These are phyloP conservation scores for Colletotrichum viniferum DNA, from an alignment of 2,329 filamentous ascomycete species.

Conservation along the genomic window DNA sequence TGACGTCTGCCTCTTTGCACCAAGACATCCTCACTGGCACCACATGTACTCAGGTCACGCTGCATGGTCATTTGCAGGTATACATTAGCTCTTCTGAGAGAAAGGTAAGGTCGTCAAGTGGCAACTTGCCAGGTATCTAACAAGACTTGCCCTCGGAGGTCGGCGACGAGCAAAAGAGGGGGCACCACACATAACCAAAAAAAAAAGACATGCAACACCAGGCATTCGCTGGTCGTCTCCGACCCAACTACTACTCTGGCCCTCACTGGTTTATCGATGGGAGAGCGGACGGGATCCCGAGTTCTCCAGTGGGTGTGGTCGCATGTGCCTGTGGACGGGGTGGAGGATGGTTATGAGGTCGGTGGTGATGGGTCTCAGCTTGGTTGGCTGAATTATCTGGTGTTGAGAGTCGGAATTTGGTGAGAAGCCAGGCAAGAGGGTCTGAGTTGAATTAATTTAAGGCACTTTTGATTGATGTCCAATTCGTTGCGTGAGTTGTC, in stretches of 20 bases:
- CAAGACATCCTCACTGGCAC: background rate
- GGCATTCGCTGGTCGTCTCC: conserved; percentile 8
- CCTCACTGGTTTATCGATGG: conserved; percentile 12
- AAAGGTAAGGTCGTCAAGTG: background rate
- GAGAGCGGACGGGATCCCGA: conserved; percentile 19
- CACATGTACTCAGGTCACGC: background rate
- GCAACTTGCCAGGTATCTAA: background rate
- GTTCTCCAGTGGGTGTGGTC: conserved; percentile 17
- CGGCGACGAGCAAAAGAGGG: background rate
- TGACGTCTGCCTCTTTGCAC: background rate
- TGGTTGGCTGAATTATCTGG: no score
- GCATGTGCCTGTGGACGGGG: background rate
- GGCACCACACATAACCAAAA: background rate
- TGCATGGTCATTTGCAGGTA: background rate
- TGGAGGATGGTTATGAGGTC: background rate
- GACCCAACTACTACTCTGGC: conserved; percentile 12
- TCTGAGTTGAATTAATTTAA: no score
- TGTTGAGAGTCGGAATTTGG: no score
- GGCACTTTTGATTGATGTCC: no score
- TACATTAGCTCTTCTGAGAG: background rate
- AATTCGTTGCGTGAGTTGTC: no score
- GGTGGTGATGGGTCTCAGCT: no score
- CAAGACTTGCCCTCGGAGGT: background rate
- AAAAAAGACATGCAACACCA: conserved; percentile 11
- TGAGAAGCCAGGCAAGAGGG: background rate